Evolutionary conservation across 345 rosid species (phyloP).

Genomic region (Bretschneidera sinensis): DNA sequence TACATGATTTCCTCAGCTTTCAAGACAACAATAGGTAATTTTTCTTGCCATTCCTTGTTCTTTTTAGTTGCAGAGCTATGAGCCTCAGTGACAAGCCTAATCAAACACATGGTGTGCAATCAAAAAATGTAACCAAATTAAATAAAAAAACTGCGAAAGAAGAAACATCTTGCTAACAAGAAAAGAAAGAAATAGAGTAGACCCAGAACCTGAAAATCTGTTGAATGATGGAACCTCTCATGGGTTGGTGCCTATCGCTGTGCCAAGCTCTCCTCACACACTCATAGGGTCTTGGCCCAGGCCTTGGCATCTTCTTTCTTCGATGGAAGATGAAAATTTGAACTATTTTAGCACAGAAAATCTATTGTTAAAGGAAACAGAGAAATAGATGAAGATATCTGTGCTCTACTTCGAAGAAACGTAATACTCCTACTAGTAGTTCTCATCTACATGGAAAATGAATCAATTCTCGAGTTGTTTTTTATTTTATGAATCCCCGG

Average conservation of each 20-base stretch:
- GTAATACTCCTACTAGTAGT: background rate
- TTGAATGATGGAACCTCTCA: conserved; percentile 78
- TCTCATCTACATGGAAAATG: background rate
- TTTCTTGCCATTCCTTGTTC: conserved; percentile 93
- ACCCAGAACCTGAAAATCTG: conserved; percentile 87
- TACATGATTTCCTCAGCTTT: conserved; percentile 95
- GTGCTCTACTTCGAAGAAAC: background rate
- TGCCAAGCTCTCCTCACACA: conserved; percentile 97
- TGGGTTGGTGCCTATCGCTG: conserved; percentile 88
- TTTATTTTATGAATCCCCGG: background rate
- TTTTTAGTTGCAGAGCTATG: conserved; percentile 62
- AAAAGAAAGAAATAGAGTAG: background rate
- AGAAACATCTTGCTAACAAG: background rate
- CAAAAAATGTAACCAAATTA: too few relatives aligned
- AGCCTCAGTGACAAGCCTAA: conserved; percentile 62
- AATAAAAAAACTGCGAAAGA: conserved; percentile 17
- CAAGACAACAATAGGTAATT: conserved; percentile 73
- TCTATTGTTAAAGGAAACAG: background rate
- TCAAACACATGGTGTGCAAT: conserved; percentile 29
- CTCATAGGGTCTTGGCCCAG: conserved; percentile 96
- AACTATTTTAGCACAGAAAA: background rate
- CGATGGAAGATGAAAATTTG: background rate
- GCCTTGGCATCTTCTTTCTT: conserved; percentile 72
- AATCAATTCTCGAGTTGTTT: background rate
- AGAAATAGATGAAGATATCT: background rate